Conservation (phyloP, 352 stramenopile species). For the Ophiocytium majus region DNA sequence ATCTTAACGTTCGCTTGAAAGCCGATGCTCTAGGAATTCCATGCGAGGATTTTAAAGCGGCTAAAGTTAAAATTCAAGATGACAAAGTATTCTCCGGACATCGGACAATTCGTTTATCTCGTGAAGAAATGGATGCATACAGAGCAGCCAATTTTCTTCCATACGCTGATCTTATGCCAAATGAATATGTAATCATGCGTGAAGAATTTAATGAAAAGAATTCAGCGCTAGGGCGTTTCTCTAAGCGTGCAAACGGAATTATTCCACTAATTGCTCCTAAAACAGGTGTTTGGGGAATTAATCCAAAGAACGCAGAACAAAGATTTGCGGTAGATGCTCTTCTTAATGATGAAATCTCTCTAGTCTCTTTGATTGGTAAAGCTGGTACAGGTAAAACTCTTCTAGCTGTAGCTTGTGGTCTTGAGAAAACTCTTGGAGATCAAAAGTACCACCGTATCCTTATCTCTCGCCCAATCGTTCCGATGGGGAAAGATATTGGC, state of each 20-base stretch:
- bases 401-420: background rate
- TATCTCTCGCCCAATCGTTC: background rate
- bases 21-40: background rate
- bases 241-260: background rate
- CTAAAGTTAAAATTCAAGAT: background rate
- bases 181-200: constrained; percentile 3
- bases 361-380: background rate
- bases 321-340: constrained; percentile 1
- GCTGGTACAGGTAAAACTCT: constrained; percentile 1
- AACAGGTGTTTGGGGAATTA: constrained; percentile 10
- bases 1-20: constrained; percentile 7
- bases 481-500: background rate
- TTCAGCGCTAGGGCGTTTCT: background rate
- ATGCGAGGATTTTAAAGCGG: background rate
- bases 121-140: background rate
- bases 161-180: background rate
- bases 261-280: constrained; percentile 3
- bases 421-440: background rate
- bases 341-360: constrained; percentile 5
- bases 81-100: background rate
- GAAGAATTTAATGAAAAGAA: background rate
- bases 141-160: background rate
- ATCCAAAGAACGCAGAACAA: background rate
- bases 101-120: background rate
- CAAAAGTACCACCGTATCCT: background rate